These are phyloP conservation scores for Cladosporium oxysporum DNA, from an alignment of 2,329 filamentous ascomycete species.

Conservation along the genomic window DNA sequence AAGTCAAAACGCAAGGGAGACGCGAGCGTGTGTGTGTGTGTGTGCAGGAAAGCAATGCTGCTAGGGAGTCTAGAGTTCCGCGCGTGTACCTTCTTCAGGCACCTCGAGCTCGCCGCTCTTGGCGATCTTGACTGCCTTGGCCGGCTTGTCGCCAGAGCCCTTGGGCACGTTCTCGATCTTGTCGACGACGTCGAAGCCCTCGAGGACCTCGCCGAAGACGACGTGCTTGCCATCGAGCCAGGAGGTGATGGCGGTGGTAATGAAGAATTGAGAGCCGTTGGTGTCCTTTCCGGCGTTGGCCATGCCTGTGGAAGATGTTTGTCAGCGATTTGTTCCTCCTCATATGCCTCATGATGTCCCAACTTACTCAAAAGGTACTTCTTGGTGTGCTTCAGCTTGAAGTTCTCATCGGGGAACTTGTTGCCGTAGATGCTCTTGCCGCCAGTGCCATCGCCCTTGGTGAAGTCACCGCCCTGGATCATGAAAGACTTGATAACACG, in stretches of 20 bases:
- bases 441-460: slow-evolving; percentile 76
- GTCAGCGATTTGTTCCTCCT: not conserved
- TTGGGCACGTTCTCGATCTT: slow-evolving; percentile 75
- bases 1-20: not conserved
- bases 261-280: slow-evolving; percentile 90
- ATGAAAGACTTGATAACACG: slow-evolving; percentile 89
- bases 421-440: slow-evolving; percentile 87
- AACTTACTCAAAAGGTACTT: slow-evolving; percentile 70
- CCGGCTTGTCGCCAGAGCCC: slow-evolving; percentile 66
- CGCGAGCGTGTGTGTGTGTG: not conserved
- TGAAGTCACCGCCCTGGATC: slow-evolving; percentile 91
- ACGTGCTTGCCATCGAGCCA: slow-evolving; percentile 86
- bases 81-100: slow-evolving; percentile 88
- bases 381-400: slow-evolving; percentile 90
- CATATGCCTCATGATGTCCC: not conserved
- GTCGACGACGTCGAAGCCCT: slow-evolving; percentile 79
- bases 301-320: slow-evolving; percentile 59
- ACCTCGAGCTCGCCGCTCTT: slow-evolving; percentile 84
- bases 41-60: slow-evolving; percentile 6
- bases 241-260: slow-evolving; percentile 77
- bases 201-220: slow-evolving; percentile 85
- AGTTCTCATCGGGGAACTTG: slow-evolving; percentile 88
- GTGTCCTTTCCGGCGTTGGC: slow-evolving; percentile 83
- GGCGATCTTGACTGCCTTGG: slow-evolving; percentile 69
- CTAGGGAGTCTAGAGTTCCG: slow-evolving; percentile 68